phyloP scores from a whole-genome alignment of 345 rosid genomes.

The Crucihimalaya himalaica region DNA sequence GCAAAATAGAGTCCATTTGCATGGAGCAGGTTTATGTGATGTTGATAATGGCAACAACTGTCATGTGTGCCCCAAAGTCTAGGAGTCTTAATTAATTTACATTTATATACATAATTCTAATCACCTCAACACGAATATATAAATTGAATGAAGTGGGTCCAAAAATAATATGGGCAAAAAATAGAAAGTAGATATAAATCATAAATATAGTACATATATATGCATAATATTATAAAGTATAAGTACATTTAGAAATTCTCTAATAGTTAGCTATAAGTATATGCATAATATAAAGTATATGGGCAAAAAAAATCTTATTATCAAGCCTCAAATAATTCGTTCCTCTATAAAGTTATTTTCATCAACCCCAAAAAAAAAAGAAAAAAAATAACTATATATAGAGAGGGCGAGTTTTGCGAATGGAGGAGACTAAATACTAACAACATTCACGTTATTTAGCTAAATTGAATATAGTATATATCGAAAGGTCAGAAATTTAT shows the following conservation, averaged over 20 bases:
- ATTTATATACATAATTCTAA: not conserved
- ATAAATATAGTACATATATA: too few species aligned
- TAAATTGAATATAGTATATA: not conserved
- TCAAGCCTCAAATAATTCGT: not conserved
- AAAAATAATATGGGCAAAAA: not conserved
- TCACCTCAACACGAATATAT: not conserved
- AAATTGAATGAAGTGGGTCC: not conserved
- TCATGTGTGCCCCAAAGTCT: constrained; percentile 51
- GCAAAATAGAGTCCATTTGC: constrained; percentile 50
- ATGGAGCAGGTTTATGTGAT: constrained; percentile 45
- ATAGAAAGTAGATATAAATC: not conserved
- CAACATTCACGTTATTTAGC: not conserved
- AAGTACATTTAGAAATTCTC: not conserved
- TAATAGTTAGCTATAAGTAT: too few species aligned
- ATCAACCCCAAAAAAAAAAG: not conserved
- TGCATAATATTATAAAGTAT: too few species aligned
- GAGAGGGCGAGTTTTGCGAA: too few species aligned
- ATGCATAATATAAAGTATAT: too few species aligned
- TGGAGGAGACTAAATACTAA: not conserved
- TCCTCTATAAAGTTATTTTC: not conserved
- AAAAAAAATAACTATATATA: not conserved
- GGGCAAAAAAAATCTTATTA: too few species aligned
- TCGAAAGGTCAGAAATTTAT: not conserved
- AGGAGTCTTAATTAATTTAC: constrained; percentile 40
- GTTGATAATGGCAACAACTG: constrained; percentile 54